phyloP scores from a whole-genome alignment of 768 basidiomycete genomes.

The Cubamyces sp. region DNA sequence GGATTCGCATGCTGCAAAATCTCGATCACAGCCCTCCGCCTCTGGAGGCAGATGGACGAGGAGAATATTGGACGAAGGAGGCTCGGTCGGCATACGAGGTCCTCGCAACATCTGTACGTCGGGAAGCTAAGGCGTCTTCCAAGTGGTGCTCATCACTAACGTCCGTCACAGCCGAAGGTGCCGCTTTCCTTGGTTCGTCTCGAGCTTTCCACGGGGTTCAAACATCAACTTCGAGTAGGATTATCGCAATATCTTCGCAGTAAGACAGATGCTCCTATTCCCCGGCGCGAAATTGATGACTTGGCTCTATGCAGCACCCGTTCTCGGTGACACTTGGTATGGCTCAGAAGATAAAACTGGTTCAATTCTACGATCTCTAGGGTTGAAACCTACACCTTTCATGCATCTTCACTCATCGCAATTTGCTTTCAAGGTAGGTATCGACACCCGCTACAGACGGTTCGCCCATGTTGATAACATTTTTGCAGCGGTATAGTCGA shows the following conservation, averaged over 20 bases:
- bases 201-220: neutral
- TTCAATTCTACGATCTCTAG: neutral
- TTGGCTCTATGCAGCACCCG: neutral
- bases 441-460: no score
- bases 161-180: neutral
- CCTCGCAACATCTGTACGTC: constrained; percentile 8
- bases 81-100: constrained; percentile 12
- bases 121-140: no score
- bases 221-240: constrained; percentile 20
- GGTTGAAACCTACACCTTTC: neutral
- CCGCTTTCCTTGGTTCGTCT: constrained; percentile 12
- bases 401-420: constrained; percentile 9
- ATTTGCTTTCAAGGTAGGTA: neutral
- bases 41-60: neutral
- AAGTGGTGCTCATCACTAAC: neutral
- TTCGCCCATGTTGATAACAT: neutral
- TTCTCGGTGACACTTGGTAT: constrained; percentile 5
- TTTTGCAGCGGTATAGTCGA: constrained; percentile 8
- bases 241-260: constrained; percentile 13
- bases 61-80: constrained; percentile 8
- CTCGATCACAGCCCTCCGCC: neutral
- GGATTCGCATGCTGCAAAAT: neutral
- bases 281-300: neutral
- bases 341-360: neutral
- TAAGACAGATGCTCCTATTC: neutral